Evolutionary conservation across 208 protist species (phyloP), one percentile per base, ranked within the genome.

Genomic region (Trypanosoma mega): DNA sequence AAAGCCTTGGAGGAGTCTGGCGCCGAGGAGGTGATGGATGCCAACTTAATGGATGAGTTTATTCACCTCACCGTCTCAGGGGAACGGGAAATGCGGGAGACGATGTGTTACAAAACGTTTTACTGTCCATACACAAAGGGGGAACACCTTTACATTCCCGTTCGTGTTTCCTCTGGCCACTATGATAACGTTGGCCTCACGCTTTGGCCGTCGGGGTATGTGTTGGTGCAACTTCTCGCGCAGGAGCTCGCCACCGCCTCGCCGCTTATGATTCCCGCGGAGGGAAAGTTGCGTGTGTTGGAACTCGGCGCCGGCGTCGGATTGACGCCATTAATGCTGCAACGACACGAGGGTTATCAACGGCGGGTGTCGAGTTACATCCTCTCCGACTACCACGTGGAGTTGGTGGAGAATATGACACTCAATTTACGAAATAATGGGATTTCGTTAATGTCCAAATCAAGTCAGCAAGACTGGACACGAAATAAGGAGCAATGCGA

Each of bases 241-340:
- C 72, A 83, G 62, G 82, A 90, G 63, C 44, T 87, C 12, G n/a
- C 49, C 16, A 16, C 56, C 30, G 0, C 54, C 1, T 31, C 39
- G 0, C 36, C 44, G 27, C 9, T 20, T 18, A 39, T 58, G 16
- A 16, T 64, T 24, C 31, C 41, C 43, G 47, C 31, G n/a, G 65
- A 72, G n/a, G 56, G 56, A 14, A 36, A 70, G 41, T 52, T 94
- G 49, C 72, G 72, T 51, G 53, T 94, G 2, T 46, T 94, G 14
- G 83, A 94, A 63, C 73, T 94, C 14, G 87, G 87, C 21, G 78
- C 84, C 1, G 87, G 87, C 8, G 87, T 82, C 7, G 84, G 84
- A 6, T 68, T 94, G 36, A 86, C 79, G 2, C 81, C 83, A 16
- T 23, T 82, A 11, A 61, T 85, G 45, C 68, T 90, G 24, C 62